Evolutionary conservation across 768 basidiomycete genomes (phyloP), one percentile per base, ranked within the genome.

Genomic region (Rhodosporidiobolus odoratus): DNA sequence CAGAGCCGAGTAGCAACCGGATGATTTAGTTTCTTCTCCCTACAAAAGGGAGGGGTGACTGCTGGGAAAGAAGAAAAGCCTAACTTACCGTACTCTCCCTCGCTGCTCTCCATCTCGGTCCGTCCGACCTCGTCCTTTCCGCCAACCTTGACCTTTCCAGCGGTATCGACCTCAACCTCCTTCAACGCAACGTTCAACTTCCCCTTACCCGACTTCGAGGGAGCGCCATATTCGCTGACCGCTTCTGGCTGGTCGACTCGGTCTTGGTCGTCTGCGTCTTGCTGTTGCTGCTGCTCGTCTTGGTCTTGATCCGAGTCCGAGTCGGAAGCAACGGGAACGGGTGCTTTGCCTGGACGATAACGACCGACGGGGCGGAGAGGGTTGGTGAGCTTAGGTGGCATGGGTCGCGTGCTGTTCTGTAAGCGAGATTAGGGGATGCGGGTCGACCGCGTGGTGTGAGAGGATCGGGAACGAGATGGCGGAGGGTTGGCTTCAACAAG

Each of bases 91-190:
- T 65, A 59, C 30, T 76, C 79, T 74, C 37, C 63, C 84, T 84
- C 76, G 83, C 53, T 57, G 53, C 56, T 58, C 75, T 89, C 88
- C 76, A 85, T 69, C 48, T 83, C 82, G 27, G 91, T 92, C 79
- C 87, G 82, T 15, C 89, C 90, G 43, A 86, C 89, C 79, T 91
- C 91, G 72, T 87, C 87, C 73, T 85, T 84, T 40, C 91, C 90
- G 35, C 86, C 88, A 52, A 92, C 86, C 68, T 86, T 87, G 50
- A 92, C 91, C 76, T 86, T 87, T 8, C 90, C 92, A 59, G 88
- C 88, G 75, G 82, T 84, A 53, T 89, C 89, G 62, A 92, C 88
- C 78, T 87, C 87, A 58, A 93, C 90, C 79, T 92, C 86, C 77
- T 85, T 86, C 75, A 94, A 80, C 9, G 88, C 79, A 58, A 93